A percentile compares a stretch with the other conserved stretches of the same genome.
phyloP scores from a whole-genome alignment of 106 monocot genomes.

The Dioscorea dumetorum region DNA sequence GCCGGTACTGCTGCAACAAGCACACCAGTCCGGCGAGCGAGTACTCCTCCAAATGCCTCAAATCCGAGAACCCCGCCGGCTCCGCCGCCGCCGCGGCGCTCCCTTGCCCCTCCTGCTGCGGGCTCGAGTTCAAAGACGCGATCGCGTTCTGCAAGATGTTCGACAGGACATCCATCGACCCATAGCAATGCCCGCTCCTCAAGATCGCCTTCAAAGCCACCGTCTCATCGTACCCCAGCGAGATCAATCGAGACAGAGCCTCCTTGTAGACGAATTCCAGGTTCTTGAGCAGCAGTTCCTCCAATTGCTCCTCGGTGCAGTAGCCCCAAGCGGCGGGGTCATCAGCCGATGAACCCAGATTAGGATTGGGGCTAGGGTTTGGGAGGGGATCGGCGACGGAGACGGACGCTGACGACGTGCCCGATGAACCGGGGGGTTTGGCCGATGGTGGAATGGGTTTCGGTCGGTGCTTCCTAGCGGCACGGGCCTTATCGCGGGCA shows the following conservation, averaged over 20 bases:
- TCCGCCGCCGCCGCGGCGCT: constrained; percentile 4
- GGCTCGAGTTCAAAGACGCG: constrained; percentile 18
- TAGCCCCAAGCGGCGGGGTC: constrained; percentile 51
- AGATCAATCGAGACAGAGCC: constrained; percentile 47
- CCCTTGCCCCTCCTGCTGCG: neutral
- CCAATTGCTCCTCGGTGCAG: constrained; percentile 87
- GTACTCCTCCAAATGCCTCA: constrained; percentile 70
- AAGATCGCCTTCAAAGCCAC: constrained; percentile 61
- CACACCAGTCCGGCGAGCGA: constrained; percentile 79
- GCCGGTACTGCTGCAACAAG: constrained; percentile 60
- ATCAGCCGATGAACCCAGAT: neutral
- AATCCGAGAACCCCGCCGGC: constrained; percentile 45
- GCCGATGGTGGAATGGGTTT: neutral
- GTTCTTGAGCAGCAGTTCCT: constrained; percentile 64
- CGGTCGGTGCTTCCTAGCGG: constrained; percentile 10
- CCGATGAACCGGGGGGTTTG: constrained; percentile 2
- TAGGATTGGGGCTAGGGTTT: neutral
- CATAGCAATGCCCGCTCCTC: constrained; percentile 73
- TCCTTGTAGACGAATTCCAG: constrained; percentile 74
- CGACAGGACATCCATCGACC: constrained; percentile 58
- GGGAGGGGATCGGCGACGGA: neutral
- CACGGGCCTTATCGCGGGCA: constrained; percentile 29
- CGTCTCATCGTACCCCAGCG: constrained; percentile 52
- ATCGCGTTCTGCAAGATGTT: constrained; percentile 76
- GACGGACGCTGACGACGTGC: neutral